Conservation (phyloP, 768 basidiomycete genomes). For the Kwoniella newhampshirensis region DNA sequence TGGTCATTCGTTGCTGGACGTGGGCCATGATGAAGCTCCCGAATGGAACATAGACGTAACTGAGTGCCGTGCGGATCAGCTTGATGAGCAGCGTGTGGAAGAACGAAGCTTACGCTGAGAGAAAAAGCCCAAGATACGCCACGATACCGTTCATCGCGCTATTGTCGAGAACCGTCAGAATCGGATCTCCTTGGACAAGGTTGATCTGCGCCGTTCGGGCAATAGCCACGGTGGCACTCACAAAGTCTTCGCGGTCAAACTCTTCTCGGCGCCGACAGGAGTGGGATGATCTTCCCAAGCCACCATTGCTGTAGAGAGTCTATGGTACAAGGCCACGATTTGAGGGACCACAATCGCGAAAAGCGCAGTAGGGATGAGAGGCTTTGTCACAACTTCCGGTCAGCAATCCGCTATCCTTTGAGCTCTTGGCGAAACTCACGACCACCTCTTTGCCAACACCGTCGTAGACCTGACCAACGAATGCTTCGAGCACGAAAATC, state of each 20-base stretch:
- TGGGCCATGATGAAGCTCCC: constrained; percentile 76
- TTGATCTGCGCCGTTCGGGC: constrained; percentile 6
- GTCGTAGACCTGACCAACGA: constrained; percentile 81
- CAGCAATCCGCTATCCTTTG: no score
- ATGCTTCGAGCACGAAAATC: constrained; percentile 76
- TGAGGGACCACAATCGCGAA: constrained; percentile 79
- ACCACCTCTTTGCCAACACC: constrained; percentile 78
- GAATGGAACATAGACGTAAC: constrained; percentile 85
- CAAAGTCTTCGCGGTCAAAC: constrained; percentile 87
- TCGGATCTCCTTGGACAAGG: background rate
- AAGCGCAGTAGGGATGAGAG: constrained; percentile 76
- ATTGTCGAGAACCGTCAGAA: background rate
- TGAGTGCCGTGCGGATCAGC: constrained; percentile 18
- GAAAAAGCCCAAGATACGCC: constrained; percentile 83
- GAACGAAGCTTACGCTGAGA: constrained; percentile 67
- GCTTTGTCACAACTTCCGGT: constrained; percentile 54
- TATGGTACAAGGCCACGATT: constrained; percentile 71
- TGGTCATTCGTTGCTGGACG: constrained; percentile 49
- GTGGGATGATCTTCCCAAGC: constrained; percentile 90
- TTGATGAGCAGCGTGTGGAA: background rate
- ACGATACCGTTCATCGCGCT: constrained; percentile 77
- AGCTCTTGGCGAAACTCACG: constrained; percentile 58
- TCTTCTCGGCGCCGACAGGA: constrained; percentile 70
- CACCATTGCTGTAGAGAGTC: constrained; percentile 68
- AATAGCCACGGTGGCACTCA: constrained; percentile 17